These are phyloP conservation scores for Coleophoma cylindrospora DNA, from an alignment of 2,329 filamentous ascomycete genomes.

Conservation along the genomic window DNA sequence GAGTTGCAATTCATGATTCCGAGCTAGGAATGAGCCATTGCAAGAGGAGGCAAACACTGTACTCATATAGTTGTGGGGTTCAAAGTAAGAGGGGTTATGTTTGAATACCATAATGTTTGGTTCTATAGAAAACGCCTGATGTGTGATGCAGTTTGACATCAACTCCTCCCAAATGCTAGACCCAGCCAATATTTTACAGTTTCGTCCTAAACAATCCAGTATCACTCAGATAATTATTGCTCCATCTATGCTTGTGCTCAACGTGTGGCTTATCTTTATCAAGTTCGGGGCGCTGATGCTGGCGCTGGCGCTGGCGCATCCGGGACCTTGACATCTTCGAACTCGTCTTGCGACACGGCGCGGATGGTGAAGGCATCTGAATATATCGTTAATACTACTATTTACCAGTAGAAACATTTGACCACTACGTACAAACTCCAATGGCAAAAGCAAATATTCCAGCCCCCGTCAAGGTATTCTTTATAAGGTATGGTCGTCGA, in stretches of 20 bases:
- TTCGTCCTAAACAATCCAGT: too few species aligned
- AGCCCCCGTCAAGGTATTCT: slow-evolving; percentile 80
- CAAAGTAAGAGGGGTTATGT: neutral
- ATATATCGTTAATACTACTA: neutral
- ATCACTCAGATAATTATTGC: too few species aligned
- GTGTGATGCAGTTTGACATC: neutral
- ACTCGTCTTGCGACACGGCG: slow-evolving; percentile 92
- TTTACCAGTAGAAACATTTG: neutral
- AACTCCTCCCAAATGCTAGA: slow-evolving; percentile 2
- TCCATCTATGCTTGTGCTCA: neutral
- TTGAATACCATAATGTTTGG: neutral
- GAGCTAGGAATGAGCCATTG: neutral
- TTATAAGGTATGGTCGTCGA: slow-evolving; percentile 84
- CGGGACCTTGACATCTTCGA: slow-evolving; percentile 90
- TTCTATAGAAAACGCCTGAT: too few species aligned
- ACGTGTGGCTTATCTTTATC: slow-evolving; percentile 1
- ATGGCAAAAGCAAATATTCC: slow-evolving; percentile 70
- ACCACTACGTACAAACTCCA: slow-evolving; percentile 69
- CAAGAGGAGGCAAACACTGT: neutral
- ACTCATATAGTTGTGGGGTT: neutral
- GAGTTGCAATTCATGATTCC: slow-evolving; percentile 9
- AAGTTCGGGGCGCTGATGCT: slow-evolving; percentile 11
- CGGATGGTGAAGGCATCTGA: slow-evolving; percentile 68
- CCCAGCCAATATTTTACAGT: neutral
- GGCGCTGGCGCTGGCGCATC: slow-evolving; percentile 35